phyloP scores from a whole-genome alignment of 2,329 filamentous ascomycete species.

The Dothistroma septosporum region DNA sequence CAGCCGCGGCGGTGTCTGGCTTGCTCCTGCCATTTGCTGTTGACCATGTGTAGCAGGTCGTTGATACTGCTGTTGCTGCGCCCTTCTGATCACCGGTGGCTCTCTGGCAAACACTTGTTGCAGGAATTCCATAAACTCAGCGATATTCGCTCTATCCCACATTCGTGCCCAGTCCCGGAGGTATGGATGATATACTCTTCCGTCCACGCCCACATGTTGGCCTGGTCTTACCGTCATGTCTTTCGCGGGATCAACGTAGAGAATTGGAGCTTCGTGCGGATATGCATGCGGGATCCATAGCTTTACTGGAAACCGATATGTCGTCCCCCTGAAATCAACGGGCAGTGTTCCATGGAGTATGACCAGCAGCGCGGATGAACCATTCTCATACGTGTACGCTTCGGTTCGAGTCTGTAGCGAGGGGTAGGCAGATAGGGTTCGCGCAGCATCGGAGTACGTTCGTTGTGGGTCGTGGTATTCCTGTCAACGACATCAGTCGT shows the following conservation, averaged over 20 bases:
- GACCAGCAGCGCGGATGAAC: constrained; percentile 77
- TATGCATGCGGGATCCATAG: constrained; percentile 93
- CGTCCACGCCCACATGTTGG: constrained; percentile 91
- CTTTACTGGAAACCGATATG: constrained; percentile 85
- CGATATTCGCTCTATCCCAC: constrained; percentile 76
- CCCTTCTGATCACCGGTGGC: constrained; percentile 78
- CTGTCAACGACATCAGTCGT: constrained; percentile 48
- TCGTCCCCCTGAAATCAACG: constrained; percentile 82
- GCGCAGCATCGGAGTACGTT: constrained; percentile 86
- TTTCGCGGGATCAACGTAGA: constrained; percentile 82
- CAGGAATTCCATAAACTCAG: constrained; percentile 77
- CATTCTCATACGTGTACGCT: constrained; percentile 92
- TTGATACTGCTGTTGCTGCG: constrained; percentile 46
- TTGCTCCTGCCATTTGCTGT: constrained; percentile 48
- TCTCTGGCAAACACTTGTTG: constrained; percentile 90
- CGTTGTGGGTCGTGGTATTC: constrained; percentile 92
- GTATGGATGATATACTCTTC: constrained; percentile 93
- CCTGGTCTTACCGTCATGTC: constrained; percentile 87
- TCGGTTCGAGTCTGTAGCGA: constrained; percentile 83
- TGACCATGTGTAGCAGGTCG: constrained; percentile 68
- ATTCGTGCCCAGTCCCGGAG: constrained; percentile 82
- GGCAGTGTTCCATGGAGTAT: constrained; percentile 83
- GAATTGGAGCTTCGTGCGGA: constrained; percentile 76
- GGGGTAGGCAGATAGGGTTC: constrained; percentile 72
- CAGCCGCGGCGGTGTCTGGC: constrained; percentile 30